These are phyloP conservation scores for Acidiella bohemica DNA, from an alignment of 495 filamentous ascomycete species.

Conservation along the genomic window DNA sequence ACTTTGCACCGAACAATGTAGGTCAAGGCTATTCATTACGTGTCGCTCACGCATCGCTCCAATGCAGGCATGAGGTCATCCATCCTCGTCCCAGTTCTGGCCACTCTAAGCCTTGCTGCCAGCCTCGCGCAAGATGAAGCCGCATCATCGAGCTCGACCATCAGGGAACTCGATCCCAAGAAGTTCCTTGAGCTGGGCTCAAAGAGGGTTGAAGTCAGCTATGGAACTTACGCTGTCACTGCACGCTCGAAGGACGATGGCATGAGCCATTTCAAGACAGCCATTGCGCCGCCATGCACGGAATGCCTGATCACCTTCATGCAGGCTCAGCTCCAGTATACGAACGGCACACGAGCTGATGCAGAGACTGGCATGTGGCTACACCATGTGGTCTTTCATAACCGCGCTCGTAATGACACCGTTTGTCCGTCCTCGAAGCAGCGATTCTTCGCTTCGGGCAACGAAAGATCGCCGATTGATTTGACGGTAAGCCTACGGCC, in stretches of 20 bases:
- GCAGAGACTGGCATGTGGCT: conserved; percentile 15
- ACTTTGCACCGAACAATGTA: too few species aligned
- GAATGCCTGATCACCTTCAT: conserved; percentile 6
- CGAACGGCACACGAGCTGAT: conserved; percentile 13
- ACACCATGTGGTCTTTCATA: conserved; percentile 14
- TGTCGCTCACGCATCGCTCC: too few species aligned
- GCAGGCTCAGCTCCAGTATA: conserved; percentile 12
- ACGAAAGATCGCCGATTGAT: conserved; percentile 14
- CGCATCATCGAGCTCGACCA: too few species aligned
- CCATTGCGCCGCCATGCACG: conserved; percentile 1
- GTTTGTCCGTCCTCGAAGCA: not conserved
- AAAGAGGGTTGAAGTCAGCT: too few species aligned
- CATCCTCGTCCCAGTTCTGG: too few species aligned
- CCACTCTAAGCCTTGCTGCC: too few species aligned
- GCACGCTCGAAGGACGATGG: conserved; percentile 1
- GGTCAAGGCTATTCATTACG: too few species aligned
- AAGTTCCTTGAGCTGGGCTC: too few species aligned
- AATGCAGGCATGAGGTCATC: too few species aligned
- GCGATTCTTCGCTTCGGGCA: conserved; percentile 17
- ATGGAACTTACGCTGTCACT: not conserved
- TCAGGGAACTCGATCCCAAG: too few species aligned
- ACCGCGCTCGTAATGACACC: not conserved
- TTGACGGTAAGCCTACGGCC: too few species aligned
- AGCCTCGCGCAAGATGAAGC: too few species aligned
- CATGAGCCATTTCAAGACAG: conserved; percentile 1